Conservation (phyloP, 441 rosid species). For the Erysimum cheiri region DNA sequence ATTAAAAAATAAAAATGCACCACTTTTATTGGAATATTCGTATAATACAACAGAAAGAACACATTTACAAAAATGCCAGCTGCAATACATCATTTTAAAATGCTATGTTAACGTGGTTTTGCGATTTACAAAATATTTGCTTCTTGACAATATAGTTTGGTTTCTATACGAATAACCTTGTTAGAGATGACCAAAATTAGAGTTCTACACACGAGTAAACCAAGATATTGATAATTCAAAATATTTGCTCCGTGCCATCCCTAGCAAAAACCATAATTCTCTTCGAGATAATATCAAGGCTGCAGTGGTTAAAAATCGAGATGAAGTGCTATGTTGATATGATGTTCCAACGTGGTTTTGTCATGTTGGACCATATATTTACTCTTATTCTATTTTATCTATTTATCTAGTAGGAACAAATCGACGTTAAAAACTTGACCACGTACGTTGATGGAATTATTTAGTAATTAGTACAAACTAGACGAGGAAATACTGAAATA, state of each 20-base stretch:
- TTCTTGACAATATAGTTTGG: background rate
- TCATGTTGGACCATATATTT: background rate
- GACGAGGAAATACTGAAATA: no score
- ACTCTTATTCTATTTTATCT: background rate
- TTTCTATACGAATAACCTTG: no score
- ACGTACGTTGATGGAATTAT: no score
- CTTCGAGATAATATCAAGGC: background rate
- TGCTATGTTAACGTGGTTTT: background rate
- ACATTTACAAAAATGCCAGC: background rate
- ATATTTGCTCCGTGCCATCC: background rate
- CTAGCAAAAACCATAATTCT: background rate
- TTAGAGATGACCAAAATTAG: no score
- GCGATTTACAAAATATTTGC: background rate
- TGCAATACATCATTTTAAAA: background rate
- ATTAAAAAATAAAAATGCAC: background rate
- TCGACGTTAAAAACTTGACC: no score
- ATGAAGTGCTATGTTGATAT: background rate
- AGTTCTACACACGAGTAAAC: no score
- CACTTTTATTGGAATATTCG: background rate
- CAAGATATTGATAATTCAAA: no score
- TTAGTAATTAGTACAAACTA: no score
- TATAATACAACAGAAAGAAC: background rate
- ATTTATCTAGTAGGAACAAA: no score
- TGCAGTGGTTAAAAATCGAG: background rate
- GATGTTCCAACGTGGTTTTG: no score